Conservation (phyloP, 129 eudicot genomes). For the Flaveria brownii region DNA sequence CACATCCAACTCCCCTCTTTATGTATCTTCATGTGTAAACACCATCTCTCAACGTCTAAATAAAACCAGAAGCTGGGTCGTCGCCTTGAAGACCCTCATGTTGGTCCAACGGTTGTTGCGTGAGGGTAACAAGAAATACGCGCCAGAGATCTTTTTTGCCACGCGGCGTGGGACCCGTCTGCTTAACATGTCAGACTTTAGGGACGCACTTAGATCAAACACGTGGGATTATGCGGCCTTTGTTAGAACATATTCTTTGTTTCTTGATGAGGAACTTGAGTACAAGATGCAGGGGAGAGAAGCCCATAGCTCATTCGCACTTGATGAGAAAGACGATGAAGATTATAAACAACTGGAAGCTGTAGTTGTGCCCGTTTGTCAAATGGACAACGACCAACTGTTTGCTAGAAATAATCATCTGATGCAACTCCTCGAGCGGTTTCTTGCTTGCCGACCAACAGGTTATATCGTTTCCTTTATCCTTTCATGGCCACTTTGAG, state of each 20-base stretch:
- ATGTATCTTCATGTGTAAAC: constrained; percentile 59
- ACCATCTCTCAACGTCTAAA: constrained; percentile 74
- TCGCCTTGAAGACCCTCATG: constrained; percentile 78
- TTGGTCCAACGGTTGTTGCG: constrained; percentile 63
- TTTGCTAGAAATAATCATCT: constrained; percentile 50
- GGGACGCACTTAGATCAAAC: constrained; percentile 53
- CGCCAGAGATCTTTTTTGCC: constrained; percentile 82
- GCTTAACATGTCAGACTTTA: constrained; percentile 80
- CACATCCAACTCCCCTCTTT: constrained; percentile 57
- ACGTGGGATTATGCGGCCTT: constrained; percentile 94
- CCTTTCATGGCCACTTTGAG: not conserved
- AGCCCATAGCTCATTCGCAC: constrained; percentile 37
- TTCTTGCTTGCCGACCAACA: constrained; percentile 73
- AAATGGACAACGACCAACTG: constrained; percentile 46
- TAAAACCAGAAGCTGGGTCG: constrained; percentile 90
- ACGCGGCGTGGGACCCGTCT: constrained; percentile 95
- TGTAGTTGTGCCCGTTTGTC: constrained; percentile 33
- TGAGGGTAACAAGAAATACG: constrained; percentile 72
- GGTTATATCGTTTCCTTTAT: constrained; percentile 38
- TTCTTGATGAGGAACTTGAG: constrained; percentile 86
- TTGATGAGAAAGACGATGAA: constrained; percentile 41
- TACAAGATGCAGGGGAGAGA: constrained; percentile 71
- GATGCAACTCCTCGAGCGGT: constrained; percentile 68
- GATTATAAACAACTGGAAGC: constrained; percentile 27
- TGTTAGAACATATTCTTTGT: constrained; percentile 69